Conservation (phyloP, 176 grass and related monocot species). For the Eremochloa ophiuroides region DNA sequence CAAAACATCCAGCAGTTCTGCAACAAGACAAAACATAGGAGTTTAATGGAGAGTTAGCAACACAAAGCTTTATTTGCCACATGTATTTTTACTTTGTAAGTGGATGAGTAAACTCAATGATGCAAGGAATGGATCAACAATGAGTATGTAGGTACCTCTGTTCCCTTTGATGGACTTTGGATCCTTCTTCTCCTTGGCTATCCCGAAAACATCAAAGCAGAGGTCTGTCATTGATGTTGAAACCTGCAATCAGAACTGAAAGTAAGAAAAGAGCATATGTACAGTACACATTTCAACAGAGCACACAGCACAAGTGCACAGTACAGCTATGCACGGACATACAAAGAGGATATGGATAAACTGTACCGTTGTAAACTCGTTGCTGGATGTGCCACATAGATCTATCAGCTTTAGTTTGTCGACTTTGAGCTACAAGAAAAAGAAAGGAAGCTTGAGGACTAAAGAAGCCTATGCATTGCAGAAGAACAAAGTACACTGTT, state of each 20-base stretch:
- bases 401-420: slow-evolving; percentile 91
- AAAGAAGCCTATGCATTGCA: not conserved
- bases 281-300: not conserved
- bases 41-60: not conserved
- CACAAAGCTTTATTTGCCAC: not conserved
- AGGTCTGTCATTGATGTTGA: slow-evolving; percentile 95
- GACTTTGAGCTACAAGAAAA: slow-evolving; percentile 71
- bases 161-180: slow-evolving; percentile 78
- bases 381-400: slow-evolving; percentile 78
- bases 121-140: not conserved
- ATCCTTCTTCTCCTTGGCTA: slow-evolving; percentile 93
- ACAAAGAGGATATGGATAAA: not conserved
- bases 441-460: slow-evolving; percentile 13
- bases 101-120: not conserved
- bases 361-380: slow-evolving; percentile 74
- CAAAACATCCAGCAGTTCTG: slow-evolving; percentile 84
- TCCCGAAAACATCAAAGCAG: slow-evolving; percentile 91
- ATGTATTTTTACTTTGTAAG: not conserved
- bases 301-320: not conserved
- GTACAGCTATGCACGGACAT: not conserved
- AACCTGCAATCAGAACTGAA: slow-evolving; percentile 37
- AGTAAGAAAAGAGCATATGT: slow-evolving; percentile 22
- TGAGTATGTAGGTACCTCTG: slow-evolving; percentile 50
- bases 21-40: not conserved
- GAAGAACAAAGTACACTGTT: not conserved